Evolutionary conservation across 2,329 filamentous ascomycete genomes (phyloP).

Genomic region (Botryotinia narcissicola): DNA sequence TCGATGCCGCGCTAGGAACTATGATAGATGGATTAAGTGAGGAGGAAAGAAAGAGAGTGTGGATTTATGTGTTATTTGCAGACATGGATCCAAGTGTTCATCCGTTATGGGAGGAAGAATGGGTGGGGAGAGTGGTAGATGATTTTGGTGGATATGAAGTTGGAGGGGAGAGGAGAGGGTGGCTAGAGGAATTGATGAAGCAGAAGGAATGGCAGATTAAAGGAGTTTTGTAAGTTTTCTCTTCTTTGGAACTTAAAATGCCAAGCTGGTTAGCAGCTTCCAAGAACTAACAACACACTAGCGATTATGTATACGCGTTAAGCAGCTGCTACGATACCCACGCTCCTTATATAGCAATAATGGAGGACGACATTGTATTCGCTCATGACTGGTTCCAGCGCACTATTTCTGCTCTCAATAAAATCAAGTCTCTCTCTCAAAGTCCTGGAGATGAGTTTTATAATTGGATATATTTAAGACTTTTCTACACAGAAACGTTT

Average conservation of each 20-base stretch:
- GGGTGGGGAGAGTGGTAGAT: conserved; percentile 5
- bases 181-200: not conserved
- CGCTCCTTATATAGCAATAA: conserved; percentile 39
- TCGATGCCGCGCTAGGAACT: conserved; percentile 26
- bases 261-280: not conserved
- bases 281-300: conserved; percentile 14
- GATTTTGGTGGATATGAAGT: conserved; percentile 6
- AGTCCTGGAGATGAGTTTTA: not conserved
- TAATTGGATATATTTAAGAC: conserved; percentile 28
- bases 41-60: conserved; percentile 26
- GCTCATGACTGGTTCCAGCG: conserved; percentile 41
- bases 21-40: conserved; percentile 30
- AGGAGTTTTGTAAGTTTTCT: conserved; percentile 1
- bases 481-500: conserved; percentile 30
- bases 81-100: conserved; percentile 6
- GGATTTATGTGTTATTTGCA: conserved; percentile 6
- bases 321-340: conserved; percentile 33
- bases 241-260: no score
- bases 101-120: conserved; percentile 8
- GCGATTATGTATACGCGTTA: conserved; percentile 39
- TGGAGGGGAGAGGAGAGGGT: conserved; percentile 1
- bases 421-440: conserved; percentile 21
- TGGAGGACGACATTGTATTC: conserved; percentile 42
- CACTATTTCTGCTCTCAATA: conserved; percentile 26
- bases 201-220: conserved; percentile 14